Evolutionary conservation across 2,329 filamentous ascomycete genomes (phyloP), one percentile per base, ranked within the genome.

Genomic region (Paradendryphiella salina): DNA sequence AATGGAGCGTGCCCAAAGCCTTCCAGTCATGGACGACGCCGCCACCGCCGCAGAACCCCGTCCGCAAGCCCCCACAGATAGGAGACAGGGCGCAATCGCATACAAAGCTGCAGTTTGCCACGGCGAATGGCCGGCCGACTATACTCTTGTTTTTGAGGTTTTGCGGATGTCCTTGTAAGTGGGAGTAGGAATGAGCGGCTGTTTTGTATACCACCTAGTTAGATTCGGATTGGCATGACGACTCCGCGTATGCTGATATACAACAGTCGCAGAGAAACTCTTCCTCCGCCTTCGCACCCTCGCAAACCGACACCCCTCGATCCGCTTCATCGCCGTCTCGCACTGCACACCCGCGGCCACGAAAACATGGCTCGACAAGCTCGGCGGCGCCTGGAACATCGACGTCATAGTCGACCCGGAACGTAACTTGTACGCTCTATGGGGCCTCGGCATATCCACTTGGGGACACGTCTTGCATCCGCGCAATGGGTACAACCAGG

Each of bases 321-420:
- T 85, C 9, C 76, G 76, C 50, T 85, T 82, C 72, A 74, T 85
- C 48, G 82, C 82, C 56, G 75, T 85, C 42, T 85, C 82, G 18
- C 83, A 85, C 71, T 80, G 82, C 32, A 84, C 82, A 7, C 68
- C 74, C 3, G 73, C 76, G 17, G 82, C 83, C 23, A 85, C 83
- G 1, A 69, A 75, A 31, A 80, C 80, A 56, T 85, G 82, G 82
- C 61, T 83, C 37, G 79, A 81, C 56, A 73, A 83, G 14, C 67
- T 85, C 10, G 82, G 82, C 64, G 82, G 82, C 51, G 73, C 80
- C 11, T 82, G 82, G 79, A 78, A 76, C 65, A 76, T 85, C 23
- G 75, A 80, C 54, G 67, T 85, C 2, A 67, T 85, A 48, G 70
- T 84, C 48, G 82, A 85, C 69, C 77, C 82, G 60, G 77, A 80